Evolutionary conservation across 202 grass and related monocot genomes (phyloP), one percentile per base, ranked within the genome.

Genomic region (Eragrostis tef): DNA sequence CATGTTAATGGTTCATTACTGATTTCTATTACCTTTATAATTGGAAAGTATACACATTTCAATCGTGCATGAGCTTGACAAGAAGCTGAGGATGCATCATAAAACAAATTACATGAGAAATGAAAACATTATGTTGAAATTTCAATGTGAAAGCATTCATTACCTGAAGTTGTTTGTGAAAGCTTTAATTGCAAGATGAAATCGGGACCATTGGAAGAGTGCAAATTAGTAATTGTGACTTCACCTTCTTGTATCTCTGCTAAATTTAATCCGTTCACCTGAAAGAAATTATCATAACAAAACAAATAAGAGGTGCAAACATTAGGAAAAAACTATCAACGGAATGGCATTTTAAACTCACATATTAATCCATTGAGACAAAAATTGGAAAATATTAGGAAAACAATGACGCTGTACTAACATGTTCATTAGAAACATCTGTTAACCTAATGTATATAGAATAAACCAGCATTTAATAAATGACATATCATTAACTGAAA

Each of bases 31-130:
- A 90, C 88, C 88, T 90, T 73, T 73, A 81, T 57, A n/a, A 90
- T 84, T 22, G 88, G 85, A 81, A 90, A 87, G 56, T 90, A 90
- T 39, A 87, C 88, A 87, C 81, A 90, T 53, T 77, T 90, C 42
- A 90, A 57, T 12, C 76, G 80, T 9, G 88, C 85, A 81, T 90
- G 72, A 39, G 80, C 81, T 84, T 77, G 2, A 75, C 46, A 42
- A 67, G n/a, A 51, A 65, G 29, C 81, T 84, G 34, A 62, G 50
- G 20, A 83, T 75, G 67, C 76, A 66, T 41, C 50, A 6, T n/a
- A 72, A 57, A 75, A 71, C 34, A 72, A 60, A 65, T 51, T 62
- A 84, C 5, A 63, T 47, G 16, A 34, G 11, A 44, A 47, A 39
- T 39, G 5, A 67, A 67, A 49, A 51, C 10, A 60, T 25, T 5